phyloP scores from a whole-genome alignment of 1,139 yeast species.

The Saccharomyces pastorianus region DNA sequence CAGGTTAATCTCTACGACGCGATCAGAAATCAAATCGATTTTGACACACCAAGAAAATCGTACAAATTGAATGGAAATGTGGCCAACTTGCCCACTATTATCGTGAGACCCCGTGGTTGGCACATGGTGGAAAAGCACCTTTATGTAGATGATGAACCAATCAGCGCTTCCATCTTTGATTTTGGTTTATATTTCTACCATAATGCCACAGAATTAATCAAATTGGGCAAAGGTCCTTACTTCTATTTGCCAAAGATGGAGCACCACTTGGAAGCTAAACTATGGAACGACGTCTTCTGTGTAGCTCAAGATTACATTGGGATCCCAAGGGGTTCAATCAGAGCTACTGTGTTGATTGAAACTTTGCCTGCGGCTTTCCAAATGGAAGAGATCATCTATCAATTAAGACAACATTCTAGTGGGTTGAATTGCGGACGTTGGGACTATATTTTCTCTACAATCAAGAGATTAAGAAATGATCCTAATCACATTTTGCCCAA shows the following conservation, averaged over 20 bases:
- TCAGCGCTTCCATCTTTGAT: conserved; percentile 69
- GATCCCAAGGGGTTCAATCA: conserved; percentile 59
- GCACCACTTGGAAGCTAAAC: conserved; percentile 65
- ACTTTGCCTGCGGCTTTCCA: conserved; percentile 68
- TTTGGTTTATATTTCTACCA: conserved; percentile 70
- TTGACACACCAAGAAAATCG: conserved; percentile 42
- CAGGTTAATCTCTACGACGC: conserved; percentile 92
- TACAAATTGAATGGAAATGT: conserved; percentile 42
- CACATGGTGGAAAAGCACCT: conserved; percentile 71
- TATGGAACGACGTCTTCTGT: conserved; percentile 70
- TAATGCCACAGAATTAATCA: conserved; percentile 51
- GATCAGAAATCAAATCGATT: conserved; percentile 56
- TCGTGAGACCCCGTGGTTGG: conserved; percentile 85
- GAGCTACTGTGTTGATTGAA: conserved; percentile 66
- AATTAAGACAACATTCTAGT: conserved; percentile 57
- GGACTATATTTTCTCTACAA: conserved; percentile 67
- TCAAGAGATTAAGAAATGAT: conserved; percentile 54
- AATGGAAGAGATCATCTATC: conserved; percentile 64
- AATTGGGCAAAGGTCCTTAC: conserved; percentile 64
- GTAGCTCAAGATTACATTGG: conserved; percentile 61
- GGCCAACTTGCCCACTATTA: conserved; percentile 58
- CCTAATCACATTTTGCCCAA: conserved; percentile 58
- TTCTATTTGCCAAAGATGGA: conserved; percentile 75
- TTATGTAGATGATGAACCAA: conserved; percentile 64
- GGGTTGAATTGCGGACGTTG: conserved; percentile 73